Evolutionary conservation across 176 grass and related monocot genomes (phyloP).

Genomic region (Puccinellia tenuiflora): DNA sequence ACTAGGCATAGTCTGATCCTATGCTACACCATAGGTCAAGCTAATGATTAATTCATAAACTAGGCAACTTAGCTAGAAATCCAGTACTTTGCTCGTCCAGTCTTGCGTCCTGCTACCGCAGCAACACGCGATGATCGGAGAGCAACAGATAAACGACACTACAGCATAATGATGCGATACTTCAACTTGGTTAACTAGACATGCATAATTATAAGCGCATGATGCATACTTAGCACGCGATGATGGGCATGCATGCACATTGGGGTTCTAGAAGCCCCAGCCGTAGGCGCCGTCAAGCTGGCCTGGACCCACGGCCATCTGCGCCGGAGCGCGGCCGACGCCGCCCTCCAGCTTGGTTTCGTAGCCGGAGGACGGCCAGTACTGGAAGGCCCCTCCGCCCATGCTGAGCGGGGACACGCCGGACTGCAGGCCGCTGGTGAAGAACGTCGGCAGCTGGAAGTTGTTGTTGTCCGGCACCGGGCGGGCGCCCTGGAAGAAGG

Average conservation of each 20-base stretch:
- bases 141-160: not conserved
- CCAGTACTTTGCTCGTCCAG: not conserved
- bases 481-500: conserved; percentile 42
- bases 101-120: conserved; percentile 3
- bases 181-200: not conserved
- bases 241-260: not conserved
- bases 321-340: conserved; percentile 2
- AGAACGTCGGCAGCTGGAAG: conserved; percentile 47
- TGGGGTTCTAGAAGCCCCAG: conserved; percentile 35
- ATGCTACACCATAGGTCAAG: not conserved
- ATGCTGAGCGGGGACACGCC: not conserved
- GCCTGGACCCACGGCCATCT: conserved; percentile 43
- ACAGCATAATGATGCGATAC: not conserved
- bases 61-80: not conserved
- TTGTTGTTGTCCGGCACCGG: conserved; percentile 51
- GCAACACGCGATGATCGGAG: not conserved
- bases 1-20: too few species aligned
- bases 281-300: conserved; percentile 65
- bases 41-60: not conserved
- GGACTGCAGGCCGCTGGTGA: conserved; percentile 14
- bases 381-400: not conserved
- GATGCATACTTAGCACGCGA: not conserved
- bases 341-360: conserved; percentile 43
- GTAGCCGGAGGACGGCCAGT: conserved; percentile 17
- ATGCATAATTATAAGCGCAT: not conserved